Base-by-base conservation (phyloP, 192 early-diverging fungal species). In the Gaertneriomyces sp. region DNA sequence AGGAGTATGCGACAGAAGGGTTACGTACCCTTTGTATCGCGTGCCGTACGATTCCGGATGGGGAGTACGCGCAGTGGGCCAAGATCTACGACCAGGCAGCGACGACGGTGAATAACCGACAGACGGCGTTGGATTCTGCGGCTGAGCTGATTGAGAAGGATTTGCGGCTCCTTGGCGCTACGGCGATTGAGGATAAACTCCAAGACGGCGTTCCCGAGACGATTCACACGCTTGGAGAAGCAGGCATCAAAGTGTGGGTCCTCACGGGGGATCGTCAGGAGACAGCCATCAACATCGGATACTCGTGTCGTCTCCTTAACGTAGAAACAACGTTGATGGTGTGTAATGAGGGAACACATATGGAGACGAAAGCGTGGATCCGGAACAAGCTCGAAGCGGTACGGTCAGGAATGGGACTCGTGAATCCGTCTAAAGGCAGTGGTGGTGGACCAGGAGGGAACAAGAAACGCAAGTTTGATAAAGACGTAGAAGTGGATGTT, bases 201-300 rank as follows among this genome's bases (percentile, higher is more conserved):
- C 96, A 99, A 76, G 96, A 98, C 58, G 94, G 93, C 63, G 96
- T 99, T 11, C 96, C 96, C 20, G 93, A 98, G 68, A 92, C 96
- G 0, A 99, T 99, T 58, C 87, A 89, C 71, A 98, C 96, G 1
- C 79, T 99, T 42, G 90, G 92, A 60, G 87, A 93, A 73, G 96
- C 93, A 0, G 93, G 93, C 9, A 96, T 98, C 73, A 94, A 94
- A 69, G 85, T 98, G 54, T 98, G 95, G 95, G 94, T 99, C 6
- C 74, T 99, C 56, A 99, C 96, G 4, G 96, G 96, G 42, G 96
- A 99, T 76, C 76, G 94, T 45, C 95, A 98, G 71, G 96, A 99
- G 76, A 99, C 96, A 1, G 96, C 96, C 12, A 96, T 99, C 79
- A 98, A 99, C 76, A 98, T 99, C 76, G 96, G 95, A n/a, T 96